Evolutionary conservation across 805 yeast genomes (phyloP).

Genomic region (Cyberlindnera samutprakarnensis): DNA sequence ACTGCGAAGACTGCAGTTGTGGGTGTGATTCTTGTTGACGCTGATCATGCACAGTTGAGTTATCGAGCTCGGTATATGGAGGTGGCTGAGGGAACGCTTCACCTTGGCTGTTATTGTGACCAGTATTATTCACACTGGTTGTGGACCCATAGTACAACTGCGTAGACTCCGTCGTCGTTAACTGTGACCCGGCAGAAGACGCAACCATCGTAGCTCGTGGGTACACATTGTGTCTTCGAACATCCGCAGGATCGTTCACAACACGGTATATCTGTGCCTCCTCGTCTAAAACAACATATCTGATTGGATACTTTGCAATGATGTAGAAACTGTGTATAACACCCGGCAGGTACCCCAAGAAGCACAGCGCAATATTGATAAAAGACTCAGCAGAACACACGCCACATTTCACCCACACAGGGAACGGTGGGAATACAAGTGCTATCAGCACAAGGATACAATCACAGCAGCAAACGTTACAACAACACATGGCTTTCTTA

Average conservation of each 20-base stretch:
- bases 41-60: background rate
- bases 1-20: background rate
- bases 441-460: constrained; percentile 63
- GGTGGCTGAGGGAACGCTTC: no score
- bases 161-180: no score
- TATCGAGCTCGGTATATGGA: constrained; percentile 11
- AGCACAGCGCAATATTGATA: constrained; percentile 64
- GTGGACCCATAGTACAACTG: no score
- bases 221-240: no score
- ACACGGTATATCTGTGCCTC: constrained; percentile 18
- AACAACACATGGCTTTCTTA: no score
- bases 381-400: constrained; percentile 60
- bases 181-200: no score
- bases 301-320: constrained; percentile 60
- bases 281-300: constrained; percentile 22
- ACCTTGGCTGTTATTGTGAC: no score
- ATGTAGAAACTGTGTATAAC: constrained; percentile 73
- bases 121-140: no score
- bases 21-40: no score
- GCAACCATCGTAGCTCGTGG: no score
- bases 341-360: constrained; percentile 72
- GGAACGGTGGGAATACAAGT: constrained; percentile 69
- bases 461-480: constrained; percentile 39
- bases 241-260: constrained; percentile 4
- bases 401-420: constrained; percentile 70